These are phyloP conservation scores for Juglanconis oblonga DNA, from an alignment of 2,329 filamentous ascomycete species.

Conservation along the genomic window DNA sequence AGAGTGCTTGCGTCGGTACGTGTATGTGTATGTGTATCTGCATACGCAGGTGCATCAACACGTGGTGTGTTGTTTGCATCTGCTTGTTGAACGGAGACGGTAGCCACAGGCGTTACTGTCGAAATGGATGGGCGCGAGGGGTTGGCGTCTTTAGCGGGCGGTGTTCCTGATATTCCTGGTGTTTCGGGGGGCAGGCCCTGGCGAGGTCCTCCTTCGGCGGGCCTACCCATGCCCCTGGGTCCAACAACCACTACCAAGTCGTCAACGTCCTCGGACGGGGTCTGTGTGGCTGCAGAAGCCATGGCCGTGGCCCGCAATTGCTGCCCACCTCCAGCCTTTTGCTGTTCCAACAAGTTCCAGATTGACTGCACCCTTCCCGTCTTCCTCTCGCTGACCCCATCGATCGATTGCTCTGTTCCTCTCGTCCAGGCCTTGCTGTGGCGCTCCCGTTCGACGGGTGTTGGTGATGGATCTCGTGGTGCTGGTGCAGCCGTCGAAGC, in stretches of 20 bases:
- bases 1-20: background rate
- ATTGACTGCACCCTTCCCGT: background rate
- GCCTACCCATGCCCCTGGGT: too few relatives aligned
- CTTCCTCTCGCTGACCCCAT: background rate
- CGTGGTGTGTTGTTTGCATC: background rate
- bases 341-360: background rate
- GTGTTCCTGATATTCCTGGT: too few relatives aligned
- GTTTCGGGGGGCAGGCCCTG: too few relatives aligned
- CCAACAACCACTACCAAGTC: background rate
- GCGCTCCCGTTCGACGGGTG: background rate
- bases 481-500: background rate
- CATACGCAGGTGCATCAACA: background rate
- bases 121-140: too few relatives aligned
- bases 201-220: too few relatives aligned
- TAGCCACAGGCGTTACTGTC: too few relatives aligned
- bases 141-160: too few relatives aligned
- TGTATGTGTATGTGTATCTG: background rate
- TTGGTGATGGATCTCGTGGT: background rate
- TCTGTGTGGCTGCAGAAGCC: conserved; percentile 3
- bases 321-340: background rate
- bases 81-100: too few relatives aligned
- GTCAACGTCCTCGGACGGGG: background rate
- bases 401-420: background rate
- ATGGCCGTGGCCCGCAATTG: background rate
- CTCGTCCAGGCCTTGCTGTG: background rate